Percentiles rank a stretch among this genome's conserved stretches.
phyloP scores from a whole-genome alignment of 1,284 basidiomycete genomes.

The Fomitopsis pinicola region DNA sequence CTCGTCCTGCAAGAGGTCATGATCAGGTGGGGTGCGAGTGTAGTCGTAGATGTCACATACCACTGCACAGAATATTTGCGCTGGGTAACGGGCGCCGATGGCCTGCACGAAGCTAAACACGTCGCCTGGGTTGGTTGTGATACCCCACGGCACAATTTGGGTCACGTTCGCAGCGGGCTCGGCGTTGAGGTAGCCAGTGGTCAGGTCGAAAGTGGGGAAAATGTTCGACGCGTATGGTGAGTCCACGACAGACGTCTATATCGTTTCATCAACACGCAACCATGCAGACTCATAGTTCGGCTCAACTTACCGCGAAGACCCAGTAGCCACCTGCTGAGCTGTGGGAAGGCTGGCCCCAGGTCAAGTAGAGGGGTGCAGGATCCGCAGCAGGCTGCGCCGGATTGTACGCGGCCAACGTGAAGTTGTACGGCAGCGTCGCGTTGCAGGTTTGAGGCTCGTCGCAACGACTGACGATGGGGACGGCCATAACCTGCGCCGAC shows the following conservation, averaged over 20 bases:
- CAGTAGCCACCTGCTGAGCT: constrained; percentile 1
- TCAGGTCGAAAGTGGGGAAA: not conserved
- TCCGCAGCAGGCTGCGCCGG: constrained; percentile 32
- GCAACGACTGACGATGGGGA: not conserved
- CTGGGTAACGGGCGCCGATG: not conserved
- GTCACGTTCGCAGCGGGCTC: not conserved
- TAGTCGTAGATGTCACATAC: not conserved
- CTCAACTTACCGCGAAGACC: not conserved
- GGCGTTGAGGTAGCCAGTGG: not conserved
- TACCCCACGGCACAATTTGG: not conserved
- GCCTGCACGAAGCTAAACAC: not conserved
- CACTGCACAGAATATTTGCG: not conserved
- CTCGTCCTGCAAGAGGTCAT: not conserved
- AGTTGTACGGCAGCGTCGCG: constrained; percentile 27
- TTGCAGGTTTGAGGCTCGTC: not conserved
- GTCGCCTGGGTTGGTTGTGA: not conserved
- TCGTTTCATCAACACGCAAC: not conserved
- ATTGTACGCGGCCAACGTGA: constrained; percentile 38
- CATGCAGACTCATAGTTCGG: not conserved
- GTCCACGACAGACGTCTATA: not conserved
- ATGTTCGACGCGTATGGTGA: not conserved
- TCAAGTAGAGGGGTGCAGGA: constrained; percentile 35
- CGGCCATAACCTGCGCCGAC: not conserved
- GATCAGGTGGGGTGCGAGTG: not conserved
- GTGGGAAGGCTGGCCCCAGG: constrained; percentile 13